Evolutionary conservation across 2,329 filamentous ascomycete species (phyloP), one percentile per base, ranked within the genome.

Genomic region (Furcasterigmium furcatum): DNA sequence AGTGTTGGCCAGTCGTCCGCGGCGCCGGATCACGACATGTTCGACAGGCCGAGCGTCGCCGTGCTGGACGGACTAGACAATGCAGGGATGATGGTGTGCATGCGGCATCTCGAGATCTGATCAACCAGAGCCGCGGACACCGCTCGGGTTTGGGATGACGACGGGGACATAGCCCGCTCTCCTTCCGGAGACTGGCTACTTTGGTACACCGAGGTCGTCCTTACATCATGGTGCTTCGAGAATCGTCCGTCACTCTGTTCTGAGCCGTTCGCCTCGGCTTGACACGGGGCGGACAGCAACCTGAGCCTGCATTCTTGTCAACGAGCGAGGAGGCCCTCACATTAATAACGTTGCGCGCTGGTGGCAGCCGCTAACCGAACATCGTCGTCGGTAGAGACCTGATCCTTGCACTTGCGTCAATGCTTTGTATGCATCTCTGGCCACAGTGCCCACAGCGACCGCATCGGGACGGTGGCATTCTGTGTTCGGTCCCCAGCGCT

Each of bases 331-430:
- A n/a, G n/a, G n/a, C 12, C 24, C 24, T 12, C 24, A 12, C 24
- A 12, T 27, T 7, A 27, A 27, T 12, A 27, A 7, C 24, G 12
- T 27, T 12, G 12, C 19, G 34, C 34, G 34, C n/a, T 3, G 19
- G 34, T 19, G n/a, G 34, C 18, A 19, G n/a, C 34, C 34, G 34
- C 34, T 36, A 36, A 36, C 34, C 34, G 18, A 9, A 36, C 34
- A 36, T 36, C 9, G 34, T 36, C 34, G 34, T 36, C 34, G 34
- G 34, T 36, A 36, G 34, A 36, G 34, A 6, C n/a, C n/a, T 14
- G 4, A 58, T 49, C 58, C 62, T 62, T 65, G 62, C 54, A 61
- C 50, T 48, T 65, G 62, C 63, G 60, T 68, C 64, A 67, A 68
- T 67, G 65, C 65, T 58, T 65, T 67, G 55, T 53, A 58, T 65